Conservation (phyloP, 1,284 basidiomycete species). For the Tilletiopsis washingtonensis region DNA sequence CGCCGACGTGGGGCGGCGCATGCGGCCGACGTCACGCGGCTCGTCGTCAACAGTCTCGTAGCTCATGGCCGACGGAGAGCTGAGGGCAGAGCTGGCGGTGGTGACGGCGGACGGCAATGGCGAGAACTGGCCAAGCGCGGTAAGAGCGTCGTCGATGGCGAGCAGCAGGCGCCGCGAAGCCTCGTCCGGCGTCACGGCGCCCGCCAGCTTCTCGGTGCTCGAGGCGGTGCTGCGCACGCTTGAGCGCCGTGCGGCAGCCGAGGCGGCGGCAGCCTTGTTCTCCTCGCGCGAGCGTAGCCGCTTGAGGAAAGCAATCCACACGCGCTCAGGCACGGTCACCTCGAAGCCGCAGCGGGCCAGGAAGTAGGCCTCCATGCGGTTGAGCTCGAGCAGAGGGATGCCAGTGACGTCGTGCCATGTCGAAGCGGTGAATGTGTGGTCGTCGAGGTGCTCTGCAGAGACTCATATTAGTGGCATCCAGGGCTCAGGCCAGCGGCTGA, state of each 20-base stretch:
- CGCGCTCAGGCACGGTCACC: constrained; percentile 32
- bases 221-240: constrained; percentile 10
- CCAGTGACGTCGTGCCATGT: constrained; percentile 47
- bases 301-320: constrained; percentile 36
- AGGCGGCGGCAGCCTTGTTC: neutral
- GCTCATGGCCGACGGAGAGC: neutral
- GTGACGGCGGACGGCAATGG: neutral
- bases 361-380: constrained; percentile 43
- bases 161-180: constrained; percentile 21
- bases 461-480: neutral
- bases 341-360: constrained; percentile 40
- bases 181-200: constrained; percentile 19
- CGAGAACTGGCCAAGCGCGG: constrained; percentile 18
- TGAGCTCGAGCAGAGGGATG: constrained; percentile 41
- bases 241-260: neutral
- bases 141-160: constrained; percentile 26
- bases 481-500: neutral
- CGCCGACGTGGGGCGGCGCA: constrained; percentile 13
- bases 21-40: constrained; percentile 7
- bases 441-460: constrained; percentile 39
- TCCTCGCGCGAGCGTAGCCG: constrained; percentile 26
- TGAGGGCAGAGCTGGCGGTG: no score
- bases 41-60: neutral
- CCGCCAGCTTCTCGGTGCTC: neutral
- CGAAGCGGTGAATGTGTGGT: constrained; percentile 47